Percentiles rank a stretch among this genome's conserved stretches.
Evolutionary conservation across 306 rosid genomes (phyloP).

Genomic region (Dalbergia cultrata): DNA sequence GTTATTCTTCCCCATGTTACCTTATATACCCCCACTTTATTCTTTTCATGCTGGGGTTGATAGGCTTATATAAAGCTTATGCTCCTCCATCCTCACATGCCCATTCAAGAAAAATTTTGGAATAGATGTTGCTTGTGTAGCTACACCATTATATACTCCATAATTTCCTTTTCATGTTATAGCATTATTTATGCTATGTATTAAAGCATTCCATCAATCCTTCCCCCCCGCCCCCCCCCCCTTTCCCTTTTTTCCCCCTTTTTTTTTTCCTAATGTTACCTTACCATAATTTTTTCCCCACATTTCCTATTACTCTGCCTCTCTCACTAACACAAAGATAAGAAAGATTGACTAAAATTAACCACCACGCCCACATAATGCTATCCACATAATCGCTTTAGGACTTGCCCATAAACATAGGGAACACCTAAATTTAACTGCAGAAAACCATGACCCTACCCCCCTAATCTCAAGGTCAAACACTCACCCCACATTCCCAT

Average conservation of each 20-base stretch:
- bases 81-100: background rate
- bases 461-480: slow-evolving; percentile 67
- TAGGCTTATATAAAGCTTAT: slow-evolving; percentile 18
- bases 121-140: background rate
- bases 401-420: slow-evolving; percentile 58
- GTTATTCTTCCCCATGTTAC: background rate
- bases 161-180: background rate
- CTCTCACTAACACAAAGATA: background rate
- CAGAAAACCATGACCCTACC: slow-evolving; percentile 21
- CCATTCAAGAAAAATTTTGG: slow-evolving; percentile 6
- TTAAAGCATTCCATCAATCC: background rate
- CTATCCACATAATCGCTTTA: slow-evolving; percentile 57
- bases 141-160: background rate
- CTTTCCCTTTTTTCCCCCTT: too few relatives aligned
- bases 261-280: background rate
- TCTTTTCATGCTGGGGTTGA: background rate
- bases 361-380: slow-evolving; percentile 33
- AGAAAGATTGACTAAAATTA: slow-evolving; percentile 44
- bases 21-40: background rate
- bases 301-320: background rate
- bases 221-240: too few relatives aligned
- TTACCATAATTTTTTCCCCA: background rate
- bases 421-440: slow-evolving; percentile 53
- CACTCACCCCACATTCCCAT: slow-evolving; percentile 45
- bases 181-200: background rate